Base-by-base conservation (phyloP, 352 stramenopile species). In the Phytophthora pini region DNA sequence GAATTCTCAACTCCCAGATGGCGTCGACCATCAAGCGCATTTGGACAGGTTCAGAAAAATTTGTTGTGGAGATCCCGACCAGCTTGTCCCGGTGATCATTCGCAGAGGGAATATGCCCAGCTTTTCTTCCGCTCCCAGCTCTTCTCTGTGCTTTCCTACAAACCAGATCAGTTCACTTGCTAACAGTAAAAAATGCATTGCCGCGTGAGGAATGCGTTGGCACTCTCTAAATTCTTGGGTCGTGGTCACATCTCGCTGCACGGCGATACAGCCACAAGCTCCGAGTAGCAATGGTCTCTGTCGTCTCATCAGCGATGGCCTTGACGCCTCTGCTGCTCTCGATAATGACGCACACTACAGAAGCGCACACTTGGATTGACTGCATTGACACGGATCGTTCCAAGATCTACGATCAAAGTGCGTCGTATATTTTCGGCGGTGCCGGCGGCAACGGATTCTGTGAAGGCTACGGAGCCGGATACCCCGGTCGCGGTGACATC, bases 361-460 rank as follows among this genome's bases (percentile, higher is more conserved):
- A 75, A 0, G 77, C 76, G n/a, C 84, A 93, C 66, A 77, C 82
- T 10, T 91, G 84, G 81, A 83, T 90, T 48, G 79, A 88, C 57
- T 88, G 79, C 32, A 47, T 88, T 46, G 74, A 84, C 70, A 89
- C 77, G 48, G 75, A 82, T 61, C 69, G 80, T 51, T 76, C 64
- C 9, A 88, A 88, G 9, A 24, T 64, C 8, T 90, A 92, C 51
- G 76, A 90, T 48, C 64, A 87, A 48, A 88, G 74, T 43, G 79
- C 47, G 11, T 72, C 77, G 39, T 92, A 90, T 65, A 90, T 92
- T 59, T 92, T 77, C 45, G 79, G 80, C 32, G 83, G 83, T 27
- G 58, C 76, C 24, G 76, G 81, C 11, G 79, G 78, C 41, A 87
- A 90, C 38, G 82, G 81, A 24, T 88, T 88, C 57, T 92, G 83